These are phyloP conservation scores for Trametes maxima DNA, from an alignment of 768 basidiomycete species.

Conservation along the genomic window DNA sequence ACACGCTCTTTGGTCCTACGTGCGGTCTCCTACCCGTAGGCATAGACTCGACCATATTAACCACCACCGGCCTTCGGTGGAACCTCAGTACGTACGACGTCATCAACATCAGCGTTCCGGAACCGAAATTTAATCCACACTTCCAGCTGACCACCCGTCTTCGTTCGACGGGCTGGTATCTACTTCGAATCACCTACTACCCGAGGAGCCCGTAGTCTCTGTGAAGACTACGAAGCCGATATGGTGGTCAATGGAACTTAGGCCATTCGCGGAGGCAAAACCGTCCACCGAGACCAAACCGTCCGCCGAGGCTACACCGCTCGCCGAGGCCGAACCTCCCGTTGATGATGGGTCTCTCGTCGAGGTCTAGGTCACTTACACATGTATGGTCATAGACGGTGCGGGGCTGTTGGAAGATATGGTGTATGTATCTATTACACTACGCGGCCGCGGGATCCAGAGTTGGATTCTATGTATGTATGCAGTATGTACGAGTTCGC, in stretches of 20 bases:
- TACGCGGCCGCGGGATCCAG: no score
- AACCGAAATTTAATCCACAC: neutral
- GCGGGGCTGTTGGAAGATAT: no score
- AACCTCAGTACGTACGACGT: slow-evolving; percentile 64
- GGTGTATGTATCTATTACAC: no score
- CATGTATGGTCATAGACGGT: no score
- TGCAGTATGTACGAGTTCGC: no score
- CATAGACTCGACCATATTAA: slow-evolving; percentile 70
- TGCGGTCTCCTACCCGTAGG: slow-evolving; percentile 97
- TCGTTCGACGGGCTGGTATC: slow-evolving; percentile 87
- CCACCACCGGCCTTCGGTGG: slow-evolving; percentile 87
- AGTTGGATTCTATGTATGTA: no score
- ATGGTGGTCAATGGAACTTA: slow-evolving; percentile 86
- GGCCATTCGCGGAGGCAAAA: neutral
- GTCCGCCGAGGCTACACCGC: no score
- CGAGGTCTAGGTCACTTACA: no score
- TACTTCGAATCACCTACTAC: slow-evolving; percentile 90
- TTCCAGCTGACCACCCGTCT: slow-evolving; percentile 60
- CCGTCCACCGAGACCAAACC: neutral
- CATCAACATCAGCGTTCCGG: neutral
- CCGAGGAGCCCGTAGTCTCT: slow-evolving; percentile 62
- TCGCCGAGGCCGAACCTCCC: no score
- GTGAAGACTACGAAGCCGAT: slow-evolving; percentile 82
- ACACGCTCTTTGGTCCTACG: slow-evolving; percentile 74
- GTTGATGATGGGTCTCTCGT: no score